These are phyloP conservation scores for Miscanthus lutarioriparius DNA, from an alignment of 176 grass and related monocot species.

Conservation along the genomic window DNA sequence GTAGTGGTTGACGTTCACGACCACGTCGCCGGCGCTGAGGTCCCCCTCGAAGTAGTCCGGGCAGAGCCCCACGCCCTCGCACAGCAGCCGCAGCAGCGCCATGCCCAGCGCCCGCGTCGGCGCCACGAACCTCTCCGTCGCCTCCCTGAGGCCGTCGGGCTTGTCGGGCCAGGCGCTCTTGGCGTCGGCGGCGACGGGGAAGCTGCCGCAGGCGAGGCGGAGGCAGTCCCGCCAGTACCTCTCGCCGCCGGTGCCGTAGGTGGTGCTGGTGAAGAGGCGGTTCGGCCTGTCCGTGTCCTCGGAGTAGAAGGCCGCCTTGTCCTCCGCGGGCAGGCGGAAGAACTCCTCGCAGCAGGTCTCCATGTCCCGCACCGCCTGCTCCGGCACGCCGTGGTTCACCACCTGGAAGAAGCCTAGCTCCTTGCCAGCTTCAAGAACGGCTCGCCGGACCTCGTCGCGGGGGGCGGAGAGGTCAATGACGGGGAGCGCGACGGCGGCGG, in stretches of 20 bases:
- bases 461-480: constrained; percentile 56
- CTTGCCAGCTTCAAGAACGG: constrained; percentile 51
- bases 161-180: constrained; percentile 55
- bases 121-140: constrained; percentile 41
- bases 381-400: constrained; percentile 62
- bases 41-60: constrained; percentile 58
- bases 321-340: constrained; percentile 46
- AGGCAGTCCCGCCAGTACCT: constrained; percentile 75
- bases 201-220: constrained; percentile 44
- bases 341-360: constrained; percentile 43
- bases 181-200: constrained; percentile 29
- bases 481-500: constrained; percentile 32
- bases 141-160: constrained; percentile 50
- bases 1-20: constrained; percentile 45
- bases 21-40: constrained; percentile 48
- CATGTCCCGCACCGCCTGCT: constrained; percentile 50
- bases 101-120: constrained; percentile 47
- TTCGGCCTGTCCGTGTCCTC: constrained; percentile 40
- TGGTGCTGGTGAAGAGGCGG: constrained; percentile 62
- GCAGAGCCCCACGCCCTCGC: constrained; percentile 58
- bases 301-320: constrained; percentile 54
- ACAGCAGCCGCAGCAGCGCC: constrained; percentile 59
- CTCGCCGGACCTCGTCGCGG: constrained; percentile 48
- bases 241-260: constrained; percentile 29
- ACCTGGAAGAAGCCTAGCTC: constrained; percentile 86